These are phyloP conservation scores for Tilletia walkeri DNA, from an alignment of 1,284 basidiomycete species.

Conservation along the genomic window DNA sequence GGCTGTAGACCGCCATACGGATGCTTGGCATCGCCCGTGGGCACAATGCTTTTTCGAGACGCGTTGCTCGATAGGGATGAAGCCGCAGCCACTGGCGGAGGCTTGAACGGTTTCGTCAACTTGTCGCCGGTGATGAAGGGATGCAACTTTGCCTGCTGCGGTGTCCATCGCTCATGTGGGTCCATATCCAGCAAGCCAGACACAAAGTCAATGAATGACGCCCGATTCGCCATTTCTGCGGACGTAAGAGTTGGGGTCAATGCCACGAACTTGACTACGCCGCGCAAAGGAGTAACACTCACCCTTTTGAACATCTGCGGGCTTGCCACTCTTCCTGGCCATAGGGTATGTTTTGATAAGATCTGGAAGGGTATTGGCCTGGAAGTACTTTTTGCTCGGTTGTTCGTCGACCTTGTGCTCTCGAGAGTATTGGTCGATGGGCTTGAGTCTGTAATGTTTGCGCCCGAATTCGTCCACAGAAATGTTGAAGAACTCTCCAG, in stretches of 20 bases:
- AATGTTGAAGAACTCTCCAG: constrained; percentile 84
- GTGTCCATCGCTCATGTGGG: constrained; percentile 92
- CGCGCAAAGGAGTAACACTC: constrained; percentile 29
- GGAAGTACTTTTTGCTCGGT: constrained; percentile 98
- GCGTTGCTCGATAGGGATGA: background rate
- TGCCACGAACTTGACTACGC: background rate
- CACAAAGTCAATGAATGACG: constrained; percentile 96
- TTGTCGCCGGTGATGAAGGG: constrained; percentile 98
- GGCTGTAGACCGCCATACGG: constrained; percentile 81
- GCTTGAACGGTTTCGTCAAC: constrained; percentile 60
- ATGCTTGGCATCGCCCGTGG: constrained; percentile 65
- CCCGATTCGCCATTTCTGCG: constrained; percentile 84
- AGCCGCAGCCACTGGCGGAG: constrained; percentile 33
- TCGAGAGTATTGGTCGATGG: constrained; percentile 87
- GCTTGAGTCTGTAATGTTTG: constrained; percentile 85
- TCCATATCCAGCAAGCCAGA: constrained; percentile 90
- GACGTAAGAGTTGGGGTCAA: background rate
- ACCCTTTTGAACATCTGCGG: constrained; percentile 91
- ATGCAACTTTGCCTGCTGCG: constrained; percentile 90
- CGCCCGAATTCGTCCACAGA: constrained; percentile 77
- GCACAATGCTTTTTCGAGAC: background rate
- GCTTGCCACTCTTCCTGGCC: constrained; percentile 72
- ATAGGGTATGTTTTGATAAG: constrained; percentile 94
- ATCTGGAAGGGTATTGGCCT: constrained; percentile 86
- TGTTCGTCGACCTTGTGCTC: constrained; percentile 95